Percentiles rank a stretch among this genome's conserved stretches.
phyloP scores from a whole-genome alignment of 2,329 filamentous ascomycete species.

The Hymenoscyphus albidus region DNA sequence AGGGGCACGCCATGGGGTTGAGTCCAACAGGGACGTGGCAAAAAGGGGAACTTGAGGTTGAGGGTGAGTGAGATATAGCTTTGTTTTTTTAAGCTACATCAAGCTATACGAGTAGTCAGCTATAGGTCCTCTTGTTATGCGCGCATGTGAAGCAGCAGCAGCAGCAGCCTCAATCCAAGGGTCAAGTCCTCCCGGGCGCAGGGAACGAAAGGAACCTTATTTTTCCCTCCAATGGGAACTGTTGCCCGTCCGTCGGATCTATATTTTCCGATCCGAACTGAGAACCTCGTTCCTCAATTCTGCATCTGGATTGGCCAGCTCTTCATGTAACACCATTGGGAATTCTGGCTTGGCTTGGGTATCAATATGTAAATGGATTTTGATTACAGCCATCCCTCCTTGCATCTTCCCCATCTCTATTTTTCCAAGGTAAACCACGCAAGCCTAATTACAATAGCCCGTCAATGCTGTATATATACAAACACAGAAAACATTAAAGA shows the following conservation, averaged over 20 bases:
- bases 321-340: background rate
- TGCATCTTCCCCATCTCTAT: background rate
- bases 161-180: background rate
- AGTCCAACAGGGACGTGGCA: background rate
- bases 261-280: background rate
- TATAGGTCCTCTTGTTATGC: background rate
- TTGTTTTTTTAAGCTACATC: background rate
- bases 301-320: background rate
- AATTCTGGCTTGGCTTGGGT: background rate
- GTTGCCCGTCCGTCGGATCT: background rate
- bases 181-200: background rate
- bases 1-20: background rate
- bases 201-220: background rate
- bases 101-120: too few species aligned
- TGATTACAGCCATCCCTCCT: background rate
- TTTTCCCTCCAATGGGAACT: background rate
- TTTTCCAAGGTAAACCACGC: background rate
- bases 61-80: background rate
- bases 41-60: background rate
- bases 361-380: background rate
- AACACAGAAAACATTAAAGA: background rate
- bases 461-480: background rate
- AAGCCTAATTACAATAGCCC: background rate
- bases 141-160: background rate
- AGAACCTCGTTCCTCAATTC: background rate